Evolutionary conservation across 352 stramenopile species (phyloP), one percentile per base, ranked within the genome.

Genomic region (Phytophthora capsici): DNA sequence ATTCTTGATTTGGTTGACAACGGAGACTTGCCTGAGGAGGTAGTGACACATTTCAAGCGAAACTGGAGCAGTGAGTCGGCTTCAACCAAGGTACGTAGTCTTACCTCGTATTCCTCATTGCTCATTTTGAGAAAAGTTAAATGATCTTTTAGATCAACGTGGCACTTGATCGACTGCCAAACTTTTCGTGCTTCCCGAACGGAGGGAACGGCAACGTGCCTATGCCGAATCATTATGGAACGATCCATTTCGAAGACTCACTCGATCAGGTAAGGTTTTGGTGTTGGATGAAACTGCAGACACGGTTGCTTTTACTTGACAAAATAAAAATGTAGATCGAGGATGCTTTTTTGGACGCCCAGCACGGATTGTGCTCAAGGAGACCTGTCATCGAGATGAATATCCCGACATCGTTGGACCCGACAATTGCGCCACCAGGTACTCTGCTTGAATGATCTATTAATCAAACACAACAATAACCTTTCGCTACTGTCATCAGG

Each of bases 341-440:
- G 59, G 76, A 90, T 44, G 91, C 91, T 12, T 97, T 87, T 58
- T 45, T 90, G n/a, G 87, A 97, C 40, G 88, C 84, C 10, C 80
- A 94, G 41, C 69, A 79, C 47, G 86, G 86, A 46, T 76, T 82
- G 32, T 70, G 78, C 12, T 93, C 91, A 12, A 80, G 60, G 40
- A 79, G 88, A 25, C 91, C 91, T 38, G 75, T 97, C 13, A 94
- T 97, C 41, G 91, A 98, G 59, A 96, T 97, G 91, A 97, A 94
- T 34, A 82, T 97, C 12, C 91, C 91, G 3, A 96, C 91, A 3
- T 90, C 86, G 0, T 38, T 98, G 6, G 91, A 97, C 54, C 59
- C 63, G 6, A 88, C 88, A 1, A 91, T 94, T 59, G 82, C 86
- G 12, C 86, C 86, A 7, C 75, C 77, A 75, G 85, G 85, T 91